These are phyloP conservation scores for Sideroxylon spinosum DNA, from an alignment of 179 eudicot species.

Conservation along the genomic window DNA sequence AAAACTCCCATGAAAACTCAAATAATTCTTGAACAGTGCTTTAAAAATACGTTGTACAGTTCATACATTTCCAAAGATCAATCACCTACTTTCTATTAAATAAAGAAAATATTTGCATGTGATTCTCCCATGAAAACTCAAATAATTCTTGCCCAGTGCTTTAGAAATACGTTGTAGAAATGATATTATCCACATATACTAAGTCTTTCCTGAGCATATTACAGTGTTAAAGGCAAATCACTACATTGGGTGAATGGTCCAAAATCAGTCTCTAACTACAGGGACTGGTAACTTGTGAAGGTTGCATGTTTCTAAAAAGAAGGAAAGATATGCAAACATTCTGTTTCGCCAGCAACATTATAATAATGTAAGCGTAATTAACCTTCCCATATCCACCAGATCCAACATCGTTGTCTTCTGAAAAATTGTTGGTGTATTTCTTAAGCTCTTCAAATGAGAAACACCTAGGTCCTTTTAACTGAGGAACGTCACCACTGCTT, in stretches of 20 bases:
- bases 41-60: no score
- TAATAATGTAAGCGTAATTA: neutral
- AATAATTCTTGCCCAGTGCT: no score
- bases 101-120: neutral
- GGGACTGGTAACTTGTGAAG: neutral
- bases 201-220: no score
- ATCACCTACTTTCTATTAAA: neutral
- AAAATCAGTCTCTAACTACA: neutral
- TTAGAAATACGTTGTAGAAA: no score
- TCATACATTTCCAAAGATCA: neutral
- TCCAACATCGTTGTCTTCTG: conserved; percentile 68
- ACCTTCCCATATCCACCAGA: conserved; percentile 75
- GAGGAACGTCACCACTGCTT: conserved; percentile 52
- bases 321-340: neutral
- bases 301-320: neutral
- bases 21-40: no score
- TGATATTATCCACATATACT: no score
- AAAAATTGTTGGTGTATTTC: conserved; percentile 57
- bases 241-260: neutral
- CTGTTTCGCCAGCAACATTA: neutral
- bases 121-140: neutral
- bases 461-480: conserved; percentile 66
- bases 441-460: conserved; percentile 67
- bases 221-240: no score
- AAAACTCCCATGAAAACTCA: no score